Evolutionary conservation across 1,284 basidiomycete genomes (phyloP).

Genomic region (Ganoderma boninense): DNA sequence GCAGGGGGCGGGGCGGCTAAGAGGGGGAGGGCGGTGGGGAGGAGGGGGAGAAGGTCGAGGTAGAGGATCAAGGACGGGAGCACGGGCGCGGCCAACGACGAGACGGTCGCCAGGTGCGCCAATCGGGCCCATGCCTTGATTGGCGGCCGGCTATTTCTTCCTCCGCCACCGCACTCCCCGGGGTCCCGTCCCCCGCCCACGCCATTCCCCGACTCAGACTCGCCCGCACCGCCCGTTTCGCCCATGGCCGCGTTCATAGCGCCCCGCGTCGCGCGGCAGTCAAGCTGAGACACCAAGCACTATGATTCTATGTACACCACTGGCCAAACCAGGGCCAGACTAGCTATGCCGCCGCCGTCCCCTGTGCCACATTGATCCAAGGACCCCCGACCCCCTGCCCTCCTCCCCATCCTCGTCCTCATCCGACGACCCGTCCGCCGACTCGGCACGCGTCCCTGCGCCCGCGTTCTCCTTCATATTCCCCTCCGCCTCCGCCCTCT

Average conservation of each 20-base stretch:
- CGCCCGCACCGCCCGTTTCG: neutral
- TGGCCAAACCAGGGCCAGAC: too few relatives aligned
- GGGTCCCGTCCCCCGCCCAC: neutral
- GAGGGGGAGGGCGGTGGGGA: slow-evolving; percentile 24
- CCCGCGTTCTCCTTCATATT: slow-evolving; percentile 41
- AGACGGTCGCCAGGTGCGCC: slow-evolving; percentile 9
- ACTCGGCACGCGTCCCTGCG: slow-evolving; percentile 30
- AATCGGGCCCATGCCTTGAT: slow-evolving; percentile 17
- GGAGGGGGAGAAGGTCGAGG: slow-evolving; percentile 20
- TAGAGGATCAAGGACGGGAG: slow-evolving; percentile 6
- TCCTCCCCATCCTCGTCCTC: slow-evolving; percentile 40
- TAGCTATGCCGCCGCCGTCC: slow-evolving; percentile 28
- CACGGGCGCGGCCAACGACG: slow-evolving; percentile 7
- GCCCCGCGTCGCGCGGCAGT: too few relatives aligned
- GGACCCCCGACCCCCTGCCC: slow-evolving; percentile 22
- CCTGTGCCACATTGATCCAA: slow-evolving; percentile 39
- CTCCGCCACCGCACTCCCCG: neutral
- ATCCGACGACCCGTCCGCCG: slow-evolving; percentile 40
- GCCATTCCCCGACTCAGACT: neutral
- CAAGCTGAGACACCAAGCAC: neutral
- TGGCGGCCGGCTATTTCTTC: slow-evolving; percentile 25
- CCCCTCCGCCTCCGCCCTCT: slow-evolving; percentile 21
- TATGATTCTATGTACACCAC: neutral
- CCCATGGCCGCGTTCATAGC: neutral
- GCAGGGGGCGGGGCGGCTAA: slow-evolving; percentile 29